These are phyloP conservation scores for Rhytidiadelphus loreus DNA, from an alignment of 225 moss, liverwort and hornwort genomes.

Conservation along the genomic window DNA sequence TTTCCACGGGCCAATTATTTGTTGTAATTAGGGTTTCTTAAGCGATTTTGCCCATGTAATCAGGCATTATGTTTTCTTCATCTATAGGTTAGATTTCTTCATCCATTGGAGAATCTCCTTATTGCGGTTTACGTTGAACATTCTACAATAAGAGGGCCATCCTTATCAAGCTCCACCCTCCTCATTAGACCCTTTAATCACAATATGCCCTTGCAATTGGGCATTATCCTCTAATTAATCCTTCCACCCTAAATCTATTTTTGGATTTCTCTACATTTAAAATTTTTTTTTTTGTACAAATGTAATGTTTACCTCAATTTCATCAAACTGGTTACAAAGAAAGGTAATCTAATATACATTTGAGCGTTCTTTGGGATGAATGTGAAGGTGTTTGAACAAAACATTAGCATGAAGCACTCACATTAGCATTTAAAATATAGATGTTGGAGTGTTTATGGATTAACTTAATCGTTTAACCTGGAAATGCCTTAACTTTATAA, in stretches of 20 bases:
- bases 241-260: background rate
- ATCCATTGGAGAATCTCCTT: background rate
- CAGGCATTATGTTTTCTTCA: background rate
- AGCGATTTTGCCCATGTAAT: rapidly evolving
- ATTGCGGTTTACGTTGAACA: rapidly evolving
- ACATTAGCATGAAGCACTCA: background rate
- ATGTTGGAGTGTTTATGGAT: background rate
- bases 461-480: rapidly evolving
- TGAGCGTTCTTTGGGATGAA: background rate
- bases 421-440: background rate
- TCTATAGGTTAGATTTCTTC: background rate
- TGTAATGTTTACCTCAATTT: background rate
- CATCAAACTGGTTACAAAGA: background rate
- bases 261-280: background rate
- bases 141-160: no score
- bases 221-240: no score
- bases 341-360: background rate
- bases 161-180: rapidly evolving
- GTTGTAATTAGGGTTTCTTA: background rate
- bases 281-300: background rate
- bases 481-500: background rate
- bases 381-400: background rate
- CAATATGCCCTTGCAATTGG: rapidly evolving
- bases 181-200: rapidly evolving
- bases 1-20: no score